Percentiles rank a stretch among this genome's conserved stretches.
phyloP scores from a whole-genome alignment of 148 eudicot genomes.

The Arbutus unedo region DNA sequence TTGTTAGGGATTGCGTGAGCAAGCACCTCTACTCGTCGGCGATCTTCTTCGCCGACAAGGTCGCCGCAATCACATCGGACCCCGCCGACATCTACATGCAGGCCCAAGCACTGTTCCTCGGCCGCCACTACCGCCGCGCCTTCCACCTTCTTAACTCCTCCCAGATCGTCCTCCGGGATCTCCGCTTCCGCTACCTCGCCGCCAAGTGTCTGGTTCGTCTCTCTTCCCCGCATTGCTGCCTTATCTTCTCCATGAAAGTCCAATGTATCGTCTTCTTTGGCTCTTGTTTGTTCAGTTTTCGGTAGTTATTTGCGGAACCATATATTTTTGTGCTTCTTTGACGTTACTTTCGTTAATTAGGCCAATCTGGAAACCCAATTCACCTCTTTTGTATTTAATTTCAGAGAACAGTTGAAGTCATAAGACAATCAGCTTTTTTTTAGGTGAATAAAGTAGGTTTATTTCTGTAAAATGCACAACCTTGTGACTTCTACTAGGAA shows the following conservation, averaged over 20 bases:
- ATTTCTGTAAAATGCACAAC: neutral
- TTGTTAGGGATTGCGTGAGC: slow-evolving; percentile 87
- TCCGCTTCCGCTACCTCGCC: slow-evolving; percentile 93
- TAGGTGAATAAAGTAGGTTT: neutral
- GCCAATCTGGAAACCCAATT: neutral
- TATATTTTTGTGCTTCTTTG: no score
- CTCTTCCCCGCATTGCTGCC: neutral
- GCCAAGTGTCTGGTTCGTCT: slow-evolving; percentile 82
- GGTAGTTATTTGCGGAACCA: no score
- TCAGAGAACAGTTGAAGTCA: neutral
- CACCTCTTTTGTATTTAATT: neutral
- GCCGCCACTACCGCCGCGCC: slow-evolving; percentile 92
- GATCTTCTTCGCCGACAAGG: slow-evolving; percentile 88
- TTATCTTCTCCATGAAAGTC: neutral
- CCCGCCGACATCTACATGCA: slow-evolving; percentile 94
- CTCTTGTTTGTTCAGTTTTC: no score
- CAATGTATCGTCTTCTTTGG: no score
- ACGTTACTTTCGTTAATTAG: no score
- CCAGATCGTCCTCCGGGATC: slow-evolving; percentile 79
- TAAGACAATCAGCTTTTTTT: neutral
- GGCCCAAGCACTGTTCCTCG: slow-evolving; percentile 89
- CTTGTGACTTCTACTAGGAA: neutral
- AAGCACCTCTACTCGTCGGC: slow-evolving; percentile 95
- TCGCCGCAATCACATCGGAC: slow-evolving; percentile 78
- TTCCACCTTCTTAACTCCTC: slow-evolving; percentile 95